Evolutionary conservation across 1,139 yeast genomes (phyloP).

Genomic region (Ogataea hybrid): DNA sequence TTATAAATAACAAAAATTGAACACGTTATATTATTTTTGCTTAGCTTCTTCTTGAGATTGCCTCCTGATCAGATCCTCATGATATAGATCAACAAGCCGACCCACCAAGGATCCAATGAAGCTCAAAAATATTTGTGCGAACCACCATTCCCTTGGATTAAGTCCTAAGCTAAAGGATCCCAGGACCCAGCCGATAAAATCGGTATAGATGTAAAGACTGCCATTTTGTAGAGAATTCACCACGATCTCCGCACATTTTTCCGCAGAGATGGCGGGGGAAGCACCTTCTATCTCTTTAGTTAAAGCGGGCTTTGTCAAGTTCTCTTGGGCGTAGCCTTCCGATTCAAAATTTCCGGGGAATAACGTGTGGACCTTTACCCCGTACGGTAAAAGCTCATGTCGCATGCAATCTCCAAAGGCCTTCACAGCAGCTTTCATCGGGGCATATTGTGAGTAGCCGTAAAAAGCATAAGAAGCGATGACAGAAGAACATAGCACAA

Average conservation of each 20-base stretch:
- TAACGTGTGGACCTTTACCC: slow-evolving; percentile 58
- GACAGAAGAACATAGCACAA: slow-evolving; percentile 77
- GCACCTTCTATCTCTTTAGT: slow-evolving; percentile 85
- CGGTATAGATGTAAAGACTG: slow-evolving; percentile 75
- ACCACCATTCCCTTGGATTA: slow-evolving; percentile 61
- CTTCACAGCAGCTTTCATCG: slow-evolving; percentile 79
- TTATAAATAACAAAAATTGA: slow-evolving; percentile 9
- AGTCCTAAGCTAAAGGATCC: slow-evolving; percentile 68
- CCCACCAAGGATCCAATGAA: slow-evolving; percentile 56
- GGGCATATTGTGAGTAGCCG: slow-evolving; percentile 90
- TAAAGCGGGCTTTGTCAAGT: slow-evolving; percentile 80
- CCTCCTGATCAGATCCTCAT: slow-evolving; percentile 52
- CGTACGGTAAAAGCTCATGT: slow-evolving; percentile 73
- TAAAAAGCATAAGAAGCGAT: slow-evolving; percentile 84
- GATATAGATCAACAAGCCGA: slow-evolving; percentile 58
- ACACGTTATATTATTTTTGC: slow-evolving; percentile 21
- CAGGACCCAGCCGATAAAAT: slow-evolving; percentile 80
- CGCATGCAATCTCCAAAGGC: slow-evolving; percentile 73
- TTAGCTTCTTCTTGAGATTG: slow-evolving; percentile 36
- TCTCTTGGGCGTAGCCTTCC: slow-evolving; percentile 84
- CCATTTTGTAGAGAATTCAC: slow-evolving; percentile 60
- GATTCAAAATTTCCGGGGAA: slow-evolving; percentile 89
- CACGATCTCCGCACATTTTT: slow-evolving; percentile 62
- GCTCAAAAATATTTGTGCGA: slow-evolving; percentile 49
- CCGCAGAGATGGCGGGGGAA: slow-evolving; percentile 66